Percentiles rank a stretch among this genome's conserved stretches.
These are phyloP conservation scores for Termitomyces bulborhizus DNA, from an alignment of 768 basidiomycete genomes.

Conservation along the genomic window DNA sequence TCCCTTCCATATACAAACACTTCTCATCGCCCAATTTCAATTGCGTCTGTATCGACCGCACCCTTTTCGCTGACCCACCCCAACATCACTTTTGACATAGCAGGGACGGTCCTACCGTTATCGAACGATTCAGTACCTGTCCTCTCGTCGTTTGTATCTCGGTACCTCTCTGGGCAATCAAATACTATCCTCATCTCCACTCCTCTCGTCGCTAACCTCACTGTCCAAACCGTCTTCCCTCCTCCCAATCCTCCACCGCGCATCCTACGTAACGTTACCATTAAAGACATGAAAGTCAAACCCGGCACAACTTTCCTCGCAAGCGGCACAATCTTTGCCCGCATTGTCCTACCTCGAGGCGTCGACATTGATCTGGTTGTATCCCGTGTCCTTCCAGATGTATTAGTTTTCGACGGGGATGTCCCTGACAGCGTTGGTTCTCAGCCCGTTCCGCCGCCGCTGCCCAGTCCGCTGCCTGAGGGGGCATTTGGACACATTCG, in stretches of 20 bases:
- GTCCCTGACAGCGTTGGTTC: conserved; percentile 29
- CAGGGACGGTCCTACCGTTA: conserved; percentile 54
- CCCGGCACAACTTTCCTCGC: conserved; percentile 51
- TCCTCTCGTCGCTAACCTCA: conserved; percentile 44
- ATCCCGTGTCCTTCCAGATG: conserved; percentile 64
- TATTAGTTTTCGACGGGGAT: conserved; percentile 72
- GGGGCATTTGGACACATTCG: conserved; percentile 72
- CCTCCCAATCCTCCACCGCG: conserved; percentile 57
- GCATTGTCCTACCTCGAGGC: conserved; percentile 62
- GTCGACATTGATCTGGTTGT: conserved; percentile 64
- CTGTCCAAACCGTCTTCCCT: conserved; percentile 53
- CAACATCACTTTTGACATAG: conserved; percentile 55
- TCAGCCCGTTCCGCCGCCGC: conserved; percentile 33
- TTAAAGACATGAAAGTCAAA: conserved; percentile 69
- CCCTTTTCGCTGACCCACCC: conserved; percentile 62
- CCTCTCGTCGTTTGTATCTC: conserved; percentile 58
- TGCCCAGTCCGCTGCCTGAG: conserved; percentile 63
- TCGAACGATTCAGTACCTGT: conserved; percentile 27
- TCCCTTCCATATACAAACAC: conserved; percentile 33
- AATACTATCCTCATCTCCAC: conserved; percentile 56
- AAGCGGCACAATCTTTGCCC: conserved; percentile 62
- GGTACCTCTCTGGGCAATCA: conserved; percentile 51
- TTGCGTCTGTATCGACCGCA: conserved; percentile 49
- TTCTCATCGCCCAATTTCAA: conserved; percentile 24
- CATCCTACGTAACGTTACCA: conserved; percentile 66